Conservation (phyloP, 768 basidiomycete genomes). For the Termitomyces eurrhizus region DNA sequence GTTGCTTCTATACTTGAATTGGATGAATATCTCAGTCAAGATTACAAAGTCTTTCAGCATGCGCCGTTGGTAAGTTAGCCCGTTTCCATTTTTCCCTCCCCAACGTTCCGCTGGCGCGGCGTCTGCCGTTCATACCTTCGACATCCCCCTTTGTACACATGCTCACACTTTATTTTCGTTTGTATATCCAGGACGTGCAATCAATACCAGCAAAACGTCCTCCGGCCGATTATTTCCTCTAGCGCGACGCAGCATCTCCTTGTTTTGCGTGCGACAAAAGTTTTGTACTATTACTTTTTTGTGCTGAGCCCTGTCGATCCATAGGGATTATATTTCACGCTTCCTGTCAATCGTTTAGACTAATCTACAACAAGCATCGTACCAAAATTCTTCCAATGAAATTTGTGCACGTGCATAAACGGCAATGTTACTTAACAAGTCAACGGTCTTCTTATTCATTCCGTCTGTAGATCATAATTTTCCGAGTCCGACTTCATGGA, state of each 20-base stretch:
- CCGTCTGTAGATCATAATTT: background rate
- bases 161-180: background rate
- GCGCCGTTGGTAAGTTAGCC: constrained; percentile 69
- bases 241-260: constrained; percentile 9
- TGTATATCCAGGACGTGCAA: constrained; percentile 58
- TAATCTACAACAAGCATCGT: background rate
- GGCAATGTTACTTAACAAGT: background rate
- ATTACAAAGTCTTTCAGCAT: constrained; percentile 94
- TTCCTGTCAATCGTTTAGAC: background rate
- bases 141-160: background rate
- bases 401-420: background rate
- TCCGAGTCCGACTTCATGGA: background rate
- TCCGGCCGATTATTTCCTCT: constrained; percentile 86
- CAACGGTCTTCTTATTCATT: background rate
- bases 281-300: constrained; percentile 7
- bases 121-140: constrained; percentile 5
- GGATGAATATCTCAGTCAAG: constrained; percentile 89
- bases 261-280: background rate
- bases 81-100: constrained; percentile 3
- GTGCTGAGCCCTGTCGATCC: background rate
- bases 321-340: background rate
- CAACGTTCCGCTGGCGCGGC: background rate
- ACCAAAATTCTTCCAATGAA: background rate
- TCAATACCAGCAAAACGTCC: constrained; percentile 82
- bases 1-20: constrained; percentile 93